Base-by-base conservation (phyloP, 1,284 basidiomycete species). In the Cystobasidiaceae sp. region DNA sequence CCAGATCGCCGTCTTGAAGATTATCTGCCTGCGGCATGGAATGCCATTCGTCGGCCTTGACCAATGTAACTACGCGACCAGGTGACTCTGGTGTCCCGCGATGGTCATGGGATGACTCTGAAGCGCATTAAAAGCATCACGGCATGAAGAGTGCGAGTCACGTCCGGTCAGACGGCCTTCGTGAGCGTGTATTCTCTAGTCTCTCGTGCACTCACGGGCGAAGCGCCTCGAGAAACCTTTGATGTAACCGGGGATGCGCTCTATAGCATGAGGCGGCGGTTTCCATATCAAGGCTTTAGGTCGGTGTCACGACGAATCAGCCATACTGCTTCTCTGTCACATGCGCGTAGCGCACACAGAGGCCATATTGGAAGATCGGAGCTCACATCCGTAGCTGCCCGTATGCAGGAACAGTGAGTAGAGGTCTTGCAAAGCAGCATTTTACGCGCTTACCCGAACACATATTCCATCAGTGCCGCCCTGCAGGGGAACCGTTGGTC, bases 31-130 rank as follows among this genome's bases (percentile, higher is more conserved):
- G 50, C 27, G 87, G 87, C 73, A 88, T 85, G 8, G 77, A 75
- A 54, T 85, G 84, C 90, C 90, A 93, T 61, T 91, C 87, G 74
- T 86, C 83, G 65, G 88, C 86, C 72, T 88, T 86, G n/a, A 93
- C 81, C 3, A 93, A 79, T 1, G 90, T 93, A 4, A 91, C 90
- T 1, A 91, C 90, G n/a, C 90, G 80, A 3, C 90, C 90, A 4
- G 88, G 88, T 62, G 79, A 82, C 86, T 89, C 72, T 2, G 84
- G 85, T 1, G 88, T 90, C 19, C 88, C 89, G 23, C 88, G 82
- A 76, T 68, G 67, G 49, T 68, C 67, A 50, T 54, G 46, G 17
- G 54, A 59, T 15, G 45, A 48, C 33, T 68, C 64, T 66, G 32
- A 9, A 46, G 4, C 3, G 32, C 5, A 45, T 1, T 1, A 1